A percentile compares a stretch with the other conserved stretches of the same genome.
Evolutionary conservation across 2,329 filamentous ascomycete species (phyloP).

Genomic region (Triangularia setosa): DNA sequence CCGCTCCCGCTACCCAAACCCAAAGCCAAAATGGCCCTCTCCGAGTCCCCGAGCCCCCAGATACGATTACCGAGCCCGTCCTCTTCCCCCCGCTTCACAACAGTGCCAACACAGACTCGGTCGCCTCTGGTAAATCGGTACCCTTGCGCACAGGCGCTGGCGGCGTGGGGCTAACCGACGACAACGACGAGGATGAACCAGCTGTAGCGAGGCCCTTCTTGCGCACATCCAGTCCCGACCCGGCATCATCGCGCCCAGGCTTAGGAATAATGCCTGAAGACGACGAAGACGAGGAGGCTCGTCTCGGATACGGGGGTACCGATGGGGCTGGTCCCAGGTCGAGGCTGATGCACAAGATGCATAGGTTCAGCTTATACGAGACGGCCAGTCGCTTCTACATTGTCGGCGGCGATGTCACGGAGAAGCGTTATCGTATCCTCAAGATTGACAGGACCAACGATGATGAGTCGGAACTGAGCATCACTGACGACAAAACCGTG

Average conservation of each 20-base stretch:
- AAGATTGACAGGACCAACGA: slow-evolving; percentile 91
- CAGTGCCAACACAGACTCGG: slow-evolving; percentile 36
- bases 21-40: slow-evolving; percentile 3
- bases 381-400: slow-evolving; percentile 92
- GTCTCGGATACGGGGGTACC: slow-evolving; percentile 21
- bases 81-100: slow-evolving; percentile 40
- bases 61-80: slow-evolving; percentile 27
- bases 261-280: slow-evolving; percentile 22
- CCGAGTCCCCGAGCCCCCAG: slow-evolving; percentile 9
- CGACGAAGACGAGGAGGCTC: slow-evolving; percentile 32
- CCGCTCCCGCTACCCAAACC: neutral
- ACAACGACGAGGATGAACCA: slow-evolving; percentile 56
- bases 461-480: slow-evolving; percentile 65
- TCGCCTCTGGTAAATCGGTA: slow-evolving; percentile 22
- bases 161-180: slow-evolving; percentile 32
- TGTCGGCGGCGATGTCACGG: slow-evolving; percentile 85
- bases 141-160: slow-evolving; percentile 20
- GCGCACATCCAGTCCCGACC: slow-evolving; percentile 51
- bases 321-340: slow-evolving; percentile 21
- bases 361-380: slow-evolving; percentile 97
- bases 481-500: slow-evolving; percentile 91
- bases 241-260: slow-evolving; percentile 29
- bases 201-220: slow-evolving; percentile 56
- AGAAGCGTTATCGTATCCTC: slow-evolving; percentile 82
- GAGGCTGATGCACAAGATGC: slow-evolving; percentile 65